Base-by-base conservation (phyloP, 2,329 filamentous ascomycete species). In the Cladosporium sp. region DNA sequence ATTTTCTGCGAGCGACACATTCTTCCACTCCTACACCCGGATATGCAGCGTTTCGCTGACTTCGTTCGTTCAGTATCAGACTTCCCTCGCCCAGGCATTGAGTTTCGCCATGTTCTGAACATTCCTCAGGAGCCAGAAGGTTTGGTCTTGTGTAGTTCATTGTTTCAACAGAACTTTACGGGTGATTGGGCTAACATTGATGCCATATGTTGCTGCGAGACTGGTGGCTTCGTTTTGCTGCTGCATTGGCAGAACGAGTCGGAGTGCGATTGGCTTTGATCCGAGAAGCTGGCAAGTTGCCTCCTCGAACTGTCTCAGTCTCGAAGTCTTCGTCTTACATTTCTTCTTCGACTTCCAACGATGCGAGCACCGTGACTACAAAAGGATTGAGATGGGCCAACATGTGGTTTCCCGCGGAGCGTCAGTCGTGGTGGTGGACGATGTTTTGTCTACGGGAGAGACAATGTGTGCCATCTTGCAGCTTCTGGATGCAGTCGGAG, bases 21-120 rank as follows among this genome's bases (percentile, higher is more conserved):
- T 4, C 35, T 38, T 11, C 35, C 35, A 4, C 18, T 38, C 13
- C 5, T 38, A 4, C 35, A 38, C 52, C 53, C 70, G 1, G 71
- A 78, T 42, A 53, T 82, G 13, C 59, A 72, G 46, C 66, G 60
- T 47, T 68, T 85, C 1, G 64, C 65, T 20, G 49, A 63, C 22
- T 80, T 83, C 78, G 74, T 82, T 12, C 69, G 65, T 25, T 15
- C 52, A 4, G 59, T 78, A 30, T 68, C 73, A 19, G 57, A 76
- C 61, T 83, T 80, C 61, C 80, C 80, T 56, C 66, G 66, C 3
- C 62, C 51, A 0, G 73, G 69, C 15, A 74, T 83, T 55, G 59
- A 74, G 3, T 84, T 84, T 60, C 78, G 73, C 42, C 78, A 84
- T 52, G 72, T 84, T 1, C 76, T 85, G 39, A 68, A 68, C 57